Evolutionary conservation across 2,329 filamentous ascomycete genomes (phyloP).

Genomic region (Penicillium sp.): DNA sequence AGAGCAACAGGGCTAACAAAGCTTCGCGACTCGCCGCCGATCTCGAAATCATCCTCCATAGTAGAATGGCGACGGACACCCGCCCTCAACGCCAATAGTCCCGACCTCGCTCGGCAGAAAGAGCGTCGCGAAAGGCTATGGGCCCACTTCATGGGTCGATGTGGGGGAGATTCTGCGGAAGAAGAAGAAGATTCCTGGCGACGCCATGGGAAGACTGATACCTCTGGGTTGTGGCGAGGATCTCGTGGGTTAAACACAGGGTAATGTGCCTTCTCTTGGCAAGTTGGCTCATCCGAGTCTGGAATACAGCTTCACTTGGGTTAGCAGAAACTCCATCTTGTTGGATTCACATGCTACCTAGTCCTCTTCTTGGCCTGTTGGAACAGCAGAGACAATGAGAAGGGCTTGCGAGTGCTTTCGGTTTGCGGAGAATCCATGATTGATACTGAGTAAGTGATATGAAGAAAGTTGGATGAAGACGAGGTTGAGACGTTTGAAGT

Average conservation of each 20-base stretch:
- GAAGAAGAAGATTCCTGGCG: slow-evolving; percentile 14
- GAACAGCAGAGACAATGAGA: slow-evolving; percentile 24
- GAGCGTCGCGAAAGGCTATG: slow-evolving; percentile 31
- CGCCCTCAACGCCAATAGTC: slow-evolving; percentile 30
- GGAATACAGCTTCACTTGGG: not conserved
- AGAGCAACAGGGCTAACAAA: slow-evolving; percentile 1
- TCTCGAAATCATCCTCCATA: not conserved
- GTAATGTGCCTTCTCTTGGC: slow-evolving; percentile 37
- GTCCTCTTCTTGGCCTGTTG: slow-evolving; percentile 21
- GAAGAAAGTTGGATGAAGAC: not conserved
- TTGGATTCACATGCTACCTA: slow-evolving; percentile 19
- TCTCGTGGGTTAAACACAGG: slow-evolving; percentile 39
- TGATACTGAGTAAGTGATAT: not conserved
- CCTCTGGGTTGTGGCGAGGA: slow-evolving; percentile 36
- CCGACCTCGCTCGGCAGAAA: slow-evolving; percentile 34
- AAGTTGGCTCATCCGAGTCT: slow-evolving; percentile 20
- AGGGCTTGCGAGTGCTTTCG: slow-evolving; percentile 10
- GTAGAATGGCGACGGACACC: slow-evolving; percentile 26
- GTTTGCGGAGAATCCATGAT: not conserved
- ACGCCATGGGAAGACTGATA: slow-evolving; percentile 9
- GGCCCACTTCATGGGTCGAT: slow-evolving; percentile 26
- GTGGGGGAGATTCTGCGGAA: slow-evolving; percentile 9
- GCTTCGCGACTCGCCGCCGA: not conserved
- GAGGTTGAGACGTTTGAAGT: no score
- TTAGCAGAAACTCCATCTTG: not conserved